Conservation (phyloP, 2,329 filamentous ascomycete species). For the Rutstroemia sp. region DNA sequence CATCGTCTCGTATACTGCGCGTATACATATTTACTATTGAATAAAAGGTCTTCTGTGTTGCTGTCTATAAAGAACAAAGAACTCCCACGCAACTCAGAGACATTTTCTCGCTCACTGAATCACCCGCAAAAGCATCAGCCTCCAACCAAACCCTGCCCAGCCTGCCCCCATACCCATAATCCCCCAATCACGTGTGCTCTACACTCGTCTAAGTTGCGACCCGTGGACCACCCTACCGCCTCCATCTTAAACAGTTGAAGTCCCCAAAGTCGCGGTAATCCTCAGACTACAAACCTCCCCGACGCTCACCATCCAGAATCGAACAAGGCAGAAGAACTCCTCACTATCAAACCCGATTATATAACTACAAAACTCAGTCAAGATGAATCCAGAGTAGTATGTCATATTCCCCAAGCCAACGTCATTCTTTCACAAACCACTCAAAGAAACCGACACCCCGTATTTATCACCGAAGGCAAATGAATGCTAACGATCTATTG, state of each 20-base stretch:
- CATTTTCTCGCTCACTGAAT: neutral
- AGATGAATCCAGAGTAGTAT: conserved; percentile 91
- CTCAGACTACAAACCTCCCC: neutral
- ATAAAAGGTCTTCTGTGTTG: too few species aligned
- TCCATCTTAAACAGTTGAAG: conserved; percentile 11
- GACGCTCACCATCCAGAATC: conserved; percentile 6
- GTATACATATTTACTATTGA: too few species aligned
- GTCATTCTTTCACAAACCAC: conserved; percentile 5
- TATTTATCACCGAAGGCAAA: neutral
- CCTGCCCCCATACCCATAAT: neutral
- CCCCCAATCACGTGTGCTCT: conserved; percentile 1
- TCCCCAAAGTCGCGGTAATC: conserved; percentile 4
- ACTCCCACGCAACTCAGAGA: neutral
- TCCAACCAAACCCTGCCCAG: neutral
- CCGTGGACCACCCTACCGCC: conserved; percentile 7
- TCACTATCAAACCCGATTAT: conserved; percentile 10
- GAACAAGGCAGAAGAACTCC: neutral
- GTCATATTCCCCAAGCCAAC: conserved; percentile 32
- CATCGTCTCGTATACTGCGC: too few species aligned
- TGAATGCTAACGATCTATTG: neutral
- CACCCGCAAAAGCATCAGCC: neutral
- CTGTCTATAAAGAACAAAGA: too few species aligned
- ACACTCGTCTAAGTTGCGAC: conserved; percentile 5
- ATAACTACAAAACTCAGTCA: conserved; percentile 31
- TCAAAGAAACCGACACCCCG: conserved; percentile 10